These are phyloP conservation scores for Globisporangium camurandrum DNA, from an alignment of 352 stramenopile species.

Conservation along the genomic window DNA sequence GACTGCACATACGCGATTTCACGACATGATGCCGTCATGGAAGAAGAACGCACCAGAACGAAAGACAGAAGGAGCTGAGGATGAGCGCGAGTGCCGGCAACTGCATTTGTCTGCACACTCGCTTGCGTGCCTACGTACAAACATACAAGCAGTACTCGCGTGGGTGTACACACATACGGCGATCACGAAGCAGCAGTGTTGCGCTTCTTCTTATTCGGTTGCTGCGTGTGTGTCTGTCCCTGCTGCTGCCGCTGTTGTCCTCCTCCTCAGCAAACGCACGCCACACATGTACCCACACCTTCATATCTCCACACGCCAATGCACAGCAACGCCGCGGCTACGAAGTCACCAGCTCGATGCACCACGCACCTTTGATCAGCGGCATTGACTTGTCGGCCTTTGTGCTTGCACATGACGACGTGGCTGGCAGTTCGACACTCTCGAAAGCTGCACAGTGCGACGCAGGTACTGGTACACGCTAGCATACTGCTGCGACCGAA, in stretches of 20 bases:
- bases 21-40: background rate
- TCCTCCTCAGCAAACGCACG: background rate
- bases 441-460: slow-evolving; percentile 39
- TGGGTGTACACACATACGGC: too few species aligned
- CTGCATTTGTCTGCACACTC: background rate
- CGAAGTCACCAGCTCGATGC: slow-evolving; percentile 15
- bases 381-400: slow-evolving; percentile 42
- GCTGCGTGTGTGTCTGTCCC: background rate
- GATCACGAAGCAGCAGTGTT: background rate
- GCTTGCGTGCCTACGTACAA: background rate
- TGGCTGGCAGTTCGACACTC: slow-evolving; percentile 5
- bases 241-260: background rate
- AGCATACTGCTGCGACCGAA: slow-evolving; percentile 11
- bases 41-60: background rate
- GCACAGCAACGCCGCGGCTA: background rate
- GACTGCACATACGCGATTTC: too few species aligned
- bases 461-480: slow-evolving; percentile 41
- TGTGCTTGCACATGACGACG: slow-evolving; percentile 25
- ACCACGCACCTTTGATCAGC: slow-evolving; percentile 40
- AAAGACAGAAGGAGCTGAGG: background rate
- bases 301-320: background rate
- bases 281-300: too few species aligned
- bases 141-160: background rate
- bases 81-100: background rate
- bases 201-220: background rate